These are phyloP conservation scores for Salpingoeca rosetta DNA, from an alignment of 78 protist species.

Conservation along the genomic window DNA sequence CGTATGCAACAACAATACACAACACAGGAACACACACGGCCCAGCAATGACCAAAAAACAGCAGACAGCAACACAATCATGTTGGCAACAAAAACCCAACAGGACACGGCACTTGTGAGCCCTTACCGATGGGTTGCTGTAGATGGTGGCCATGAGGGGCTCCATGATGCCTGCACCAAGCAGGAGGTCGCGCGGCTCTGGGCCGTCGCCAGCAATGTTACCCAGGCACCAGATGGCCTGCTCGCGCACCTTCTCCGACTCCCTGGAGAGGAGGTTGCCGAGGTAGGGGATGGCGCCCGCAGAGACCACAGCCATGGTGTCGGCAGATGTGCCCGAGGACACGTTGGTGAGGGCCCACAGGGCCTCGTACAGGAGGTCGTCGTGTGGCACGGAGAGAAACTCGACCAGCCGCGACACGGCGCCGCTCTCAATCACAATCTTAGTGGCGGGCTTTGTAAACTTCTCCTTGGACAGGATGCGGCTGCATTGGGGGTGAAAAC, in stretches of 20 bases:
- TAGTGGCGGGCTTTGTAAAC: constrained; percentile 90
- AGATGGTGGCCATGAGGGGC: too few relatives aligned
- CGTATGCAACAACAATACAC: too few relatives aligned
- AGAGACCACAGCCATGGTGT: constrained; percentile 70
- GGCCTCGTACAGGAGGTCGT: constrained; percentile 67
- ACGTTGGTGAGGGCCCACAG: constrained; percentile 98
- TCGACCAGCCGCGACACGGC: constrained; percentile 82
- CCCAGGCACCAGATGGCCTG: constrained; percentile 98
- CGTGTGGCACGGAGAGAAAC: constrained; percentile 48
- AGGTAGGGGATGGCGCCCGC: constrained; percentile 82
- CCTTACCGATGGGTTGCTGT: constrained; percentile 15
- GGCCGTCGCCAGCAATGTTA: constrained; percentile 95
- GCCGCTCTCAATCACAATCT: constrained; percentile 76
- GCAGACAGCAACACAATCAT: constrained; percentile 5
- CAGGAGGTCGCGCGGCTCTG: constrained; percentile 76
- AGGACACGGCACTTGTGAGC: background rate
- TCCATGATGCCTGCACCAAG: constrained; percentile 40
- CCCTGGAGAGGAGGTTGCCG: constrained; percentile 65
- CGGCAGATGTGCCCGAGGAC: constrained; percentile 90
- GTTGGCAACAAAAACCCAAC: background rate
- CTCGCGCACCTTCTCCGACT: constrained; percentile 77
- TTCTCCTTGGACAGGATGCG: constrained; percentile 62
- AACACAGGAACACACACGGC: too few relatives aligned
- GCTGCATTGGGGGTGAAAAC: constrained; percentile 14
- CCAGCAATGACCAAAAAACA: too few relatives aligned